Evolutionary conservation across 192 early-diverging fungal genomes (phyloP), one percentile per base, ranked within the genome.

Genomic region (Backusella macrospora): DNA sequence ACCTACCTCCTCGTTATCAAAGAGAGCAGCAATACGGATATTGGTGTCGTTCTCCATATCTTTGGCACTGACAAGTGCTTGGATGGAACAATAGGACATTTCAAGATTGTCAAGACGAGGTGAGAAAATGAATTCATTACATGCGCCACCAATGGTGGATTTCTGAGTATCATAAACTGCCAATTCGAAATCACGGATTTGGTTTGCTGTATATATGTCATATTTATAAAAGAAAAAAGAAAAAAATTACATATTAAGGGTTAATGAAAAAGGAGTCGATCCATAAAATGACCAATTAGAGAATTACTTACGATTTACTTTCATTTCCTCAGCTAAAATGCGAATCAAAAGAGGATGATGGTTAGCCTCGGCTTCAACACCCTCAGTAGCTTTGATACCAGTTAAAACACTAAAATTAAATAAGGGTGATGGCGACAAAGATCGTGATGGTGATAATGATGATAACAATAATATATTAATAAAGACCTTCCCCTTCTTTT

Each of bases 1-100:
- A 37, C 98, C 98, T 42, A 99, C 89, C 74, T 99, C 98, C 80
- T 99, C 98, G 84, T 99, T 98, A 81, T 99, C 98, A 76, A 99
- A 99, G 45, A 99, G 86, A 29, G 92, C 88, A 44, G 96, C 87
- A 46, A 99, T 82, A 55, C 97, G 91, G 74, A 98, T 90, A 67
- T 91, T 88, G 64, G 87, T 71, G 65, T 95, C 94, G 39, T 85
- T 80, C 37, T 79, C 85, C 43, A 93, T 42, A 44, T 78, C 79
- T 14, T 82, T 77, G 52, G 85, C 86, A 45, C 87, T 81, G 68
- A 90, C 82, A 67, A 94, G 76, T 26, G 86, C 89, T 62, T 84
- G 85, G 43, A 97, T 76, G 14, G 90, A 92, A 81, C 94, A 96
- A 84, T 88, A 99, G n/a, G 94, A 94, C 91, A 95, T 96, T 85